phyloP scores from a whole-genome alignment of 116 monocot species.

The Papilionanthe hybrid region DNA sequence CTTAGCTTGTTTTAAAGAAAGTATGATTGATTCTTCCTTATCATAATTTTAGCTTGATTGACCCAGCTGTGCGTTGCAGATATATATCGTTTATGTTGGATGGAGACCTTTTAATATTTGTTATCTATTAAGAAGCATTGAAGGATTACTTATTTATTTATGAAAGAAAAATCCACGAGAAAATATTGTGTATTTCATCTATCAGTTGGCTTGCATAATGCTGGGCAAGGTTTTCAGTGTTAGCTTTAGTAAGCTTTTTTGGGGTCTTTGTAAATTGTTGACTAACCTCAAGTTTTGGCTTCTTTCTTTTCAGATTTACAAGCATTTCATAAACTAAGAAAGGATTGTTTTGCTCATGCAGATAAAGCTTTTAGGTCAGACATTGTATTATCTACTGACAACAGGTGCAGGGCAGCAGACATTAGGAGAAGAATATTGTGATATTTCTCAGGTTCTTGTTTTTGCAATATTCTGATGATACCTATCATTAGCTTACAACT shows the following conservation, averaged over 20 bases:
- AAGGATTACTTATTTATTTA: background rate
- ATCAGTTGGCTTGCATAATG: background rate
- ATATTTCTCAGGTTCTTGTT: slow-evolving; percentile 68
- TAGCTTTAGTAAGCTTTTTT: background rate
- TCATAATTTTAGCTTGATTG: background rate
- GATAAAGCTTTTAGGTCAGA: slow-evolving; percentile 88
- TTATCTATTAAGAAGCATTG: background rate
- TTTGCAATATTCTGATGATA: background rate
- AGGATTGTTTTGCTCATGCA: slow-evolving; percentile 23
- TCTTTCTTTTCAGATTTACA: background rate
- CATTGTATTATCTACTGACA: slow-evolving; percentile 83
- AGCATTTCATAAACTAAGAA: background rate
- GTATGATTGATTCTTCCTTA: background rate
- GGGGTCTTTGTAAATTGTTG: background rate
- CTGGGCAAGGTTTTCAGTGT: background rate
- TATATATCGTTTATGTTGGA: background rate
- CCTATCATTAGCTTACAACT: background rate
- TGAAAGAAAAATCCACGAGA: background rate
- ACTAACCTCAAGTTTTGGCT: background rate
- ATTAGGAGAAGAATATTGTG: slow-evolving; percentile 95
- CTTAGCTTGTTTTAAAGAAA: background rate
- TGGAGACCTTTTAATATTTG: background rate
- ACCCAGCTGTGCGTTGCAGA: background rate
- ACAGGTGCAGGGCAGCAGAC: slow-evolving; percentile 97
- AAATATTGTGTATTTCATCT: background rate